A percentile compares a stretch with the other conserved stretches of the same genome.
Conservation (phyloP, 169 alveolate genomes). For the Cystoisospora suis region DNA sequence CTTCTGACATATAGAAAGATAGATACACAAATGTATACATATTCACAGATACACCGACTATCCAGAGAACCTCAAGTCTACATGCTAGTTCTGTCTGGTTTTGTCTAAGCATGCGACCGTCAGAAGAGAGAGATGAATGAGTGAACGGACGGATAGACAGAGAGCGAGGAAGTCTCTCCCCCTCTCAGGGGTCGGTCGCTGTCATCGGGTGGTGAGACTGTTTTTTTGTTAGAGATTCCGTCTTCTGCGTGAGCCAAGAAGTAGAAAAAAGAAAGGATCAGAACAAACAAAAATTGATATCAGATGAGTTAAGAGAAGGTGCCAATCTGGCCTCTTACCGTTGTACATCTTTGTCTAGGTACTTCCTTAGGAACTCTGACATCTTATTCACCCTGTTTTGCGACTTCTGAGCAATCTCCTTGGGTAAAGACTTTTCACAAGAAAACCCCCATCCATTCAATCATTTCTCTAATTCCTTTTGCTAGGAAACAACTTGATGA, state of each 20-base stretch:
- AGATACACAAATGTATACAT: not conserved
- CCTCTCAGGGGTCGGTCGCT: not conserved
- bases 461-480: no score
- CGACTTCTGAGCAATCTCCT: not conserved
- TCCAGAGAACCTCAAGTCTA: no score
- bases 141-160: not conserved
- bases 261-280: not conserved
- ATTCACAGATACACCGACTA: no score
- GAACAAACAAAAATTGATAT: not conserved
- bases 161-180: not conserved
- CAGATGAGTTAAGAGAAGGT: not conserved
- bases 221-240: not conserved
- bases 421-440: not conserved
- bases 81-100: no score
- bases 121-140: not conserved
- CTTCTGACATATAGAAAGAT: not conserved
- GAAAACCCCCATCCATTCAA: no score
- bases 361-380: slow-evolving; percentile 28
- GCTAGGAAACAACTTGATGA: no score
- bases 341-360: slow-evolving; percentile 10
- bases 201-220: not conserved
- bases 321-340: not conserved
- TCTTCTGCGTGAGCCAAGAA: not conserved
- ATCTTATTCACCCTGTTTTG: not conserved
- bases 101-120: not conserved